Evolutionary conservation across 306 rosid species (phyloP), one percentile per base, ranked within the genome.

Genomic region (Biancaea sappan): DNA sequence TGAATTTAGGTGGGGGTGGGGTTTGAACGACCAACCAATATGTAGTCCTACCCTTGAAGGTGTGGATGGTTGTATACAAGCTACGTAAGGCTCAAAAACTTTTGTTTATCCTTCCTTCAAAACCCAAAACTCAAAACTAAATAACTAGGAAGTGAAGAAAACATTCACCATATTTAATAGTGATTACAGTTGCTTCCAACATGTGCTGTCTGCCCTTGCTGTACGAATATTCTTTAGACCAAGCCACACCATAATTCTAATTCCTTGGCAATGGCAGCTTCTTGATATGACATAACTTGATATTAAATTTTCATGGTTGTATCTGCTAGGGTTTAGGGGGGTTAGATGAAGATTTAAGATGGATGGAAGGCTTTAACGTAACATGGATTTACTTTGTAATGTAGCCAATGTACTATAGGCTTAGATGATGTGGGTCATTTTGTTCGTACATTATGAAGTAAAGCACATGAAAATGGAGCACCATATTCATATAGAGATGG

Each of bases 211-310:
- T 61, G 59, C 53, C 43, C 19, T 68, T 53, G 51, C 54, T 47
- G 72, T 73, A 31, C 80, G 64, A 84, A 76, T 80, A 69, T 68
- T 62, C 75, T 74, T 69, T 43, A 32, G 41, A 65, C 6, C 7
- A 46, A 74, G 51, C 16, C 58, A 51, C 71, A 37, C 5, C 5
- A 22, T 66, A 31, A 14, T 7, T 32, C 72, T 51, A 58, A 34
- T 60, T n/a, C 12, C 66, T n/a, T n/a, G n/a, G n/a, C n/a, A n/a
- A n/a, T n/a, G n/a, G n/a, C n/a, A n/a, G n/a, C n/a, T n/a, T n/a
- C n/a, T n/a, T n/a, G n/a, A n/a, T n/a, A n/a, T n/a, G n/a, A n/a
- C n/a, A n/a, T n/a, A n/a, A n/a, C n/a, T n/a, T n/a, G n/a, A n/a
- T n/a, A n/a, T n/a, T n/a, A n/a, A n/a, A n/a, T n/a, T n/a, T 51